Evolutionary conservation across 192 early-diverging fungal genomes (phyloP), one percentile per base, ranked within the genome.

Genomic region (Rhizophagus clarus): DNA sequence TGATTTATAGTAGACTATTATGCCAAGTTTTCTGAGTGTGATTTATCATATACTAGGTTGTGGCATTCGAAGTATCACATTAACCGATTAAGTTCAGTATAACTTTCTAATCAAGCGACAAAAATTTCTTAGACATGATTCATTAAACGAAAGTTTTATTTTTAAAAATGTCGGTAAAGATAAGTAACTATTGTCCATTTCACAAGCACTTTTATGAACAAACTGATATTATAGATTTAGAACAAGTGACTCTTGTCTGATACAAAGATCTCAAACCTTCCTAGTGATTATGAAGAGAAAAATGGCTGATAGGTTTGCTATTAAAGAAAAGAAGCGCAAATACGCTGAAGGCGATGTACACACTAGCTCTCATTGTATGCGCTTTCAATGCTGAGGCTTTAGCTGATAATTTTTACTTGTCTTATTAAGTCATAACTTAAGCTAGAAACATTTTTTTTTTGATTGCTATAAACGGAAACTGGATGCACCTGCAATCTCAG

Each of bases 271-370:
- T 66, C 63, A 66, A 17, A 32, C 3, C 9, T 66, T 66, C 63
- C 63, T 15, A 29, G 11, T 15, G 28, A 66, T 66, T 32, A 66
- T 14, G 0, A 66, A 66, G 29, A 66, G 63, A 66, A 66, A 66
- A 66, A 66, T 66, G 63, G 63, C 3, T 66, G 63, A 66, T 29
- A 32, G 29, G 15, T 2, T 31, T 66, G 14, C 63, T 66, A 15
- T 69, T 24, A 78, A 78, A 2, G 20, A 78, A 66, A 78, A 62
- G 32, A 78, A 78, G 61, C 76, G 76, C 31, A 78, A 78, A 7
- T 6, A n/a, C 10, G 63, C 76, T 4, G 63, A 78, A 68, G 76
- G 69, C 5, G 76, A 68, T 28, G 76, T 78, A 28, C 76, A 78
- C 9, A 78, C 76, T 45, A 66, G 11, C 5, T 56, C 60, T 45